Percentiles rank a stretch among this genome's conserved stretches.
Conservation (phyloP, 1,284 basidiomycete genomes). For the Psilocybe mexicana region DNA sequence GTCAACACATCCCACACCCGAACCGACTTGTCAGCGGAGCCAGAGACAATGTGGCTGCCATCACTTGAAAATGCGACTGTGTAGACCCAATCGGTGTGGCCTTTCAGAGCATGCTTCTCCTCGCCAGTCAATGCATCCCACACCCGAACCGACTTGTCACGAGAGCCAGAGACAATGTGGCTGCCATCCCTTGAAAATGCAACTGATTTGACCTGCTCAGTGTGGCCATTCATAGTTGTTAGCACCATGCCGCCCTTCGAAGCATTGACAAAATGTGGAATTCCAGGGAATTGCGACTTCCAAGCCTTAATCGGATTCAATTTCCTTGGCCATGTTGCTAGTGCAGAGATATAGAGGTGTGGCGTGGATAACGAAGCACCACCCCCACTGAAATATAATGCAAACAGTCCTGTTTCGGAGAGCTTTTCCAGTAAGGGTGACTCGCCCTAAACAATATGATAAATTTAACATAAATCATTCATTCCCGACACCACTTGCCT, state of each 20-base stretch:
- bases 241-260: not conserved
- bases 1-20: too few species aligned
- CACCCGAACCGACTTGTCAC: slow-evolving; percentile 6
- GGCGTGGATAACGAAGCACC: slow-evolving; percentile 12
- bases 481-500: not conserved
- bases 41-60: not conserved
- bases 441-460: not conserved
- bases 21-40: not conserved
- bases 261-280: slow-evolving; percentile 8
- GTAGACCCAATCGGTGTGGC: not conserved
- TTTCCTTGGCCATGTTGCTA: slow-evolving; percentile 10
- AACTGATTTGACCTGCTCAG: not conserved
- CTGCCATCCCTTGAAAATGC: slow-evolving; percentile 6
- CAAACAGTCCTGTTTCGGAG: slow-evolving; percentile 11
- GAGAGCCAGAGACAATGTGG: slow-evolving; percentile 2
- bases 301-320: slow-evolving; percentile 2
- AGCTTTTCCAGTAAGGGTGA: not conserved
- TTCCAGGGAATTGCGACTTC: slow-evolving; percentile 10
- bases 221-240: not conserved
- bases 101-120: not conserved
- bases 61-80: not conserved
- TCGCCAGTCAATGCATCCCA: slow-evolving; percentile 8
- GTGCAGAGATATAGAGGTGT: slow-evolving; percentile 17
- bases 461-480: not conserved
- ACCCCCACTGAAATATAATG: slow-evolving; percentile 11